Evolutionary conservation across 2,329 filamentous ascomycete genomes (phyloP).

Genomic region (Neurospora sp.): DNA sequence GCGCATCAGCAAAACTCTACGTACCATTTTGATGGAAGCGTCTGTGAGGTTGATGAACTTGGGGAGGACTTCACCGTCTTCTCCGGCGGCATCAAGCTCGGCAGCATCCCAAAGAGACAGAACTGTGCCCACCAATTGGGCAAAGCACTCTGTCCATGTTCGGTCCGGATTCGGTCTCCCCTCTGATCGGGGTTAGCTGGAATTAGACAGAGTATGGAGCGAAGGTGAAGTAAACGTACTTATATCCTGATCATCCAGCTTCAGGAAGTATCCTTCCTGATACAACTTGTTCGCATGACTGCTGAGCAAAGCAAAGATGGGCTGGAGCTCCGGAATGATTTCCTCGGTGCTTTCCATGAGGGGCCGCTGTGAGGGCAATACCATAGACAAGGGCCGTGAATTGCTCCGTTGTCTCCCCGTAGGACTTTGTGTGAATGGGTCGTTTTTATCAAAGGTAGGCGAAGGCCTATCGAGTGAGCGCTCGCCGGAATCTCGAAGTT

Average conservation of each 20-base stretch:
- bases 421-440: slow-evolving; percentile 19
- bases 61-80: slow-evolving; percentile 48
- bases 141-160: slow-evolving; percentile 94
- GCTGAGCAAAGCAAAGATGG: slow-evolving; percentile 89
- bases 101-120: slow-evolving; percentile 92
- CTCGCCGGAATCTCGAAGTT: slow-evolving; percentile 7
- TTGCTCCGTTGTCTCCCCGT: slow-evolving; percentile 33
- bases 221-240: slow-evolving; percentile 46
- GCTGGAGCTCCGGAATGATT: slow-evolving; percentile 84
- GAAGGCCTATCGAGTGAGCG: slow-evolving; percentile 5
- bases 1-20: slow-evolving; percentile 9
- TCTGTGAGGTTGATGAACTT: slow-evolving; percentile 92
- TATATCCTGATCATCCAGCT: slow-evolving; percentile 87
- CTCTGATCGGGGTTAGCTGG: slow-evolving; percentile 42
- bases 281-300: slow-evolving; percentile 95
- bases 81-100: slow-evolving; percentile 77
- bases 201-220: slow-evolving; percentile 10
- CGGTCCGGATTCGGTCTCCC: slow-evolving; percentile 78
- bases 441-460: slow-evolving; percentile 1
- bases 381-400: slow-evolving; percentile 73
- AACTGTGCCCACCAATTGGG: slow-evolving; percentile 89
- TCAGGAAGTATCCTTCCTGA: slow-evolving; percentile 95
- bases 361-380: slow-evolving; percentile 75
- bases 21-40: slow-evolving; percentile 95
- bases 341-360: slow-evolving; percentile 78